These are phyloP conservation scores for Aureobasidium sp. DNA, from an alignment of 2,329 filamentous ascomycete genomes.

Conservation along the genomic window DNA sequence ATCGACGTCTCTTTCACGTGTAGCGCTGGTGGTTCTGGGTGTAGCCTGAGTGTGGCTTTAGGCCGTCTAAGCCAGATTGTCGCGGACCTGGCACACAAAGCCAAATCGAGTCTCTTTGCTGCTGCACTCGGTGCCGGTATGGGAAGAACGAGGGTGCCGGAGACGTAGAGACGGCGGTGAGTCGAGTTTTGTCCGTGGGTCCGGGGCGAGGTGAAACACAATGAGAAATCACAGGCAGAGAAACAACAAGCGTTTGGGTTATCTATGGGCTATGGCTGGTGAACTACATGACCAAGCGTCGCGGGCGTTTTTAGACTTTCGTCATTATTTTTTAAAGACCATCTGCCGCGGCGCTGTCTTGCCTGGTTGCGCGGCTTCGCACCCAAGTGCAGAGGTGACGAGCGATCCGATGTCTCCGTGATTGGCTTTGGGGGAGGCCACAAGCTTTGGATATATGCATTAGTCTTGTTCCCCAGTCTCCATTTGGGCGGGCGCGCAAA, in stretches of 20 bases:
- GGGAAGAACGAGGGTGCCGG: neutral
- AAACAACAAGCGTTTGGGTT: slow-evolving; percentile 1
- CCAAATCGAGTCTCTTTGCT: neutral
- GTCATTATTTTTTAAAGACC: neutral
- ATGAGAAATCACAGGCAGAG: neutral
- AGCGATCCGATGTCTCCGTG: neutral
- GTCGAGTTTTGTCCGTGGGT: neutral
- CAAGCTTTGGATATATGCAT: neutral
- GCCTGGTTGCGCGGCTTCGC: slow-evolving; percentile 4
- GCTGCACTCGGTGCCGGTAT: neutral
- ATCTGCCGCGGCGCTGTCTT: slow-evolving; percentile 6
- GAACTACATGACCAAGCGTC: neutral
- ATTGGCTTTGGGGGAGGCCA: neutral
- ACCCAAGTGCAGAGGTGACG: neutral
- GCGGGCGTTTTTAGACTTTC: slow-evolving; percentile 6
- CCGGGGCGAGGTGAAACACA: slow-evolving; percentile 1
- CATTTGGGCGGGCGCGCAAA: neutral
- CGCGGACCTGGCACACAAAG: neutral
- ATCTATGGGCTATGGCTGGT: slow-evolving; percentile 5
- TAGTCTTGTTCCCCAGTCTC: slow-evolving; percentile 1
- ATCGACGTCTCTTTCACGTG: slow-evolving; percentile 8
- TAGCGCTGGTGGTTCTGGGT: neutral
- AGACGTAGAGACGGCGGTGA: neutral
- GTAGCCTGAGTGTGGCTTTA: neutral
- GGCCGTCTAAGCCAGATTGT: neutral